phyloP scores from a whole-genome alignment of 2,329 filamentous ascomycete genomes.

The Xylariomycetidae sp. region DNA sequence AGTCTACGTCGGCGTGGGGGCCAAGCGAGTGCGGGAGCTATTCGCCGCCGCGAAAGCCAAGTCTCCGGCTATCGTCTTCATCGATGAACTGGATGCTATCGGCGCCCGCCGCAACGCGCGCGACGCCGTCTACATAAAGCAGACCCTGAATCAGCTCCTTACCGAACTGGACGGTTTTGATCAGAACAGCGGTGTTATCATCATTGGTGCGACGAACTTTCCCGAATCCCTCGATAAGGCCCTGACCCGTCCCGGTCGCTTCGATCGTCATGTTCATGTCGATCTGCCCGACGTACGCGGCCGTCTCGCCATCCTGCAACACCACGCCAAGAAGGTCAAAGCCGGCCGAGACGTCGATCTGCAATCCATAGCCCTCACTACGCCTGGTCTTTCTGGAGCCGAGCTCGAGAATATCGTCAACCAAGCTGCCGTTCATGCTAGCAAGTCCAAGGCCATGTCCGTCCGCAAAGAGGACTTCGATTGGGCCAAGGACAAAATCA shows the following conservation, averaged over 20 bases:
- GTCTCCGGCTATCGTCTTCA: slow-evolving; percentile 89
- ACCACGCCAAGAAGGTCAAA: slow-evolving; percentile 90
- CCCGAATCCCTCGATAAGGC: slow-evolving; percentile 93
- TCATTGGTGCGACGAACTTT: slow-evolving; percentile 94
- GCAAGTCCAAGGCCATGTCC: slow-evolving; percentile 69
- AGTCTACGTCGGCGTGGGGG: slow-evolving; percentile 94
- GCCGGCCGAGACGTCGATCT: slow-evolving; percentile 74
- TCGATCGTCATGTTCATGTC: slow-evolving; percentile 88
- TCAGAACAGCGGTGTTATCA: slow-evolving; percentile 88
- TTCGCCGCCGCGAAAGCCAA: slow-evolving; percentile 78
- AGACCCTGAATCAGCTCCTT: slow-evolving; percentile 93
- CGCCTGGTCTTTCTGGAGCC: slow-evolving; percentile 87
- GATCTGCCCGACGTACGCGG: slow-evolving; percentile 88
- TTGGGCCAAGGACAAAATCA: slow-evolving; percentile 96
- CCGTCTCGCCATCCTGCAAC: slow-evolving; percentile 84
- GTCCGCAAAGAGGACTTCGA: slow-evolving; percentile 80
- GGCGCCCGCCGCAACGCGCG: slow-evolving; percentile 88
- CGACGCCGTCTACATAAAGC: slow-evolving; percentile 92
- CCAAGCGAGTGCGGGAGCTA: slow-evolving; percentile 93
- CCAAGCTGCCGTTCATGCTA: slow-evolving; percentile 91
- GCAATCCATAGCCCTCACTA: slow-evolving; percentile 76
- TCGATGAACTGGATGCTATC: slow-evolving; percentile 90
- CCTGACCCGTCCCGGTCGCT: slow-evolving; percentile 86
- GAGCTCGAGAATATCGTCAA: slow-evolving; percentile 97
- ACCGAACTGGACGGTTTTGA: slow-evolving; percentile 97